Conservation (phyloP, 1,139 yeast species). For the Arxiozyma heterogenica region DNA sequence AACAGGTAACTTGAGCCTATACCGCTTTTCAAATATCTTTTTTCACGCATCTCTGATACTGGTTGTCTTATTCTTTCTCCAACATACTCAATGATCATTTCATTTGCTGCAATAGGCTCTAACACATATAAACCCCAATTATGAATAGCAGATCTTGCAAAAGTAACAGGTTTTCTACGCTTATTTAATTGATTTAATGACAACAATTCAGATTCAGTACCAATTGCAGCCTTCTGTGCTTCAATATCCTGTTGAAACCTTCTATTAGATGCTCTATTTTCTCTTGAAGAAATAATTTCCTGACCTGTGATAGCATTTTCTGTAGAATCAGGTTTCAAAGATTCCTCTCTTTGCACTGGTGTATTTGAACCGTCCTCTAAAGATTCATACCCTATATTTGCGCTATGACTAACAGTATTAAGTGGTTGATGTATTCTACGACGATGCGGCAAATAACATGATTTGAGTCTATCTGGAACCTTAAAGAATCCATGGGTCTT, state of each 20-base stretch:
- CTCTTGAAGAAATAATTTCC: conserved; percentile 59
- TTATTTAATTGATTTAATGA: conserved; percentile 72
- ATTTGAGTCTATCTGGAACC: conserved; percentile 63
- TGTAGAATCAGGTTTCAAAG: conserved; percentile 3
- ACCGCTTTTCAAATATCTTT: conserved; percentile 77
- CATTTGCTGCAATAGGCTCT: conserved; percentile 89
- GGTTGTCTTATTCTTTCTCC: conserved; percentile 94
- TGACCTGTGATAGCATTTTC: conserved; percentile 8
- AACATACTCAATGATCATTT: conserved; percentile 97
- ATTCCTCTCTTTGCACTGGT: conserved; percentile 7
- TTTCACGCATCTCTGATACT: conserved; percentile 88
- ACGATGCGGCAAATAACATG: conserved; percentile 73
- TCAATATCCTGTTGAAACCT: conserved; percentile 86
- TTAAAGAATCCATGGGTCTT: conserved; percentile 68
- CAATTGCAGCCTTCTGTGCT: conserved; percentile 68
- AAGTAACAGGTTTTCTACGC: conserved; percentile 86
- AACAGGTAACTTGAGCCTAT: conserved; percentile 91
- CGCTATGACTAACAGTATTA: conserved; percentile 40
- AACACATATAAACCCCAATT: conserved; percentile 96
- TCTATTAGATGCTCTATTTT: conserved; percentile 80
- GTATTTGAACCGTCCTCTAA: conserved; percentile 21
- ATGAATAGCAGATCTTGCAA: conserved; percentile 93
- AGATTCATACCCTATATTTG: conserved; percentile 37
- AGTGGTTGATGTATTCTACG: conserved; percentile 40
- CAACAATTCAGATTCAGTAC: conserved; percentile 72